These are phyloP conservation scores for Heimioporus sp. DNA, from an alignment of 768 basidiomycete species.

Conservation along the genomic window DNA sequence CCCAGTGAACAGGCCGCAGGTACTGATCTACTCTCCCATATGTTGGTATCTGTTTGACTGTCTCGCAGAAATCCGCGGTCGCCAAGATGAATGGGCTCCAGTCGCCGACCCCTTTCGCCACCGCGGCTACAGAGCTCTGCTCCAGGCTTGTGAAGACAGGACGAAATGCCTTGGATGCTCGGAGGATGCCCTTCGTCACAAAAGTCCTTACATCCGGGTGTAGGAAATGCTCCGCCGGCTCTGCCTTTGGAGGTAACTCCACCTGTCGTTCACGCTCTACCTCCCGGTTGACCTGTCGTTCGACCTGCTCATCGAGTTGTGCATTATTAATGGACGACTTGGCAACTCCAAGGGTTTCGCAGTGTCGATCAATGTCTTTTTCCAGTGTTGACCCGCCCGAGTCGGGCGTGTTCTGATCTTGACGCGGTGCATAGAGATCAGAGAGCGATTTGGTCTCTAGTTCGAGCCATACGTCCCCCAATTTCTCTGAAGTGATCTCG, in stretches of 20 bases:
- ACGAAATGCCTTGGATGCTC: neutral
- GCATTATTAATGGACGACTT: constrained; percentile 2
- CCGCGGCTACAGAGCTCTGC: neutral
- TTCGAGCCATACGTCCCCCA: constrained; percentile 34
- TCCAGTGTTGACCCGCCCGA: neutral
- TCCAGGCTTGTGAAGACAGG: neutral
- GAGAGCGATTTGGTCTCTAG: constrained; percentile 36
- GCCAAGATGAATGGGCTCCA: constrained; percentile 2
- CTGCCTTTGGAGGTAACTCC: neutral
- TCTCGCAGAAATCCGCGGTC: constrained; percentile 1
- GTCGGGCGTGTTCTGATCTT: neutral
- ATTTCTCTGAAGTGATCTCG: neutral
- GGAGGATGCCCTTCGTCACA: neutral
- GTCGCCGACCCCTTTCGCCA: too few species aligned
- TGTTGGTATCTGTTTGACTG: neutral
- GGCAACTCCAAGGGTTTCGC: constrained; percentile 8
- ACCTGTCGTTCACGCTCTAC: neutral
- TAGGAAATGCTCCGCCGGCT: neutral
- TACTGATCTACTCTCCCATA: neutral
- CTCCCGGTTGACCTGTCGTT: constrained; percentile 17
- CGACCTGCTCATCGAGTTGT: constrained; percentile 41
- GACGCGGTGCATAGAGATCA: constrained; percentile 28
- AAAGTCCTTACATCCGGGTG: constrained; percentile 1
- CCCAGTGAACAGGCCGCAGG: neutral
- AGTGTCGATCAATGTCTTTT: constrained; percentile 3